Evolutionary conservation across 352 stramenopile genomes (phyloP).

Genomic region (Pythium apleroticum): DNA sequence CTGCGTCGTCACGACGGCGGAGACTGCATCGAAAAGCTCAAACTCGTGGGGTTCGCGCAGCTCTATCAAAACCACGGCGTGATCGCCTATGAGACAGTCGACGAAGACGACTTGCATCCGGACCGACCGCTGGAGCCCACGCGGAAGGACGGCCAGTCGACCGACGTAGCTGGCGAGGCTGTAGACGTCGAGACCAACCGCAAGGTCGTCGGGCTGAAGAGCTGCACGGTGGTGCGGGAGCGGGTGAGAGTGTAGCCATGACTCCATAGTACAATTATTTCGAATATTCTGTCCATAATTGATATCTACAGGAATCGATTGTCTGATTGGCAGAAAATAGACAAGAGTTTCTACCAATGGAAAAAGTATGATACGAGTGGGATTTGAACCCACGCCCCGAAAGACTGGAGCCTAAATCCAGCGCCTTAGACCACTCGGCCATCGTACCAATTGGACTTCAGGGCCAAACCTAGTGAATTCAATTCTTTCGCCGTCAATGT

Average conservation of each 20-base stretch:
- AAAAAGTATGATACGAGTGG: constrained; percentile 30
- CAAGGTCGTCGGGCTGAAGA: constrained; percentile 5
- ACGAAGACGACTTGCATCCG: constrained; percentile 42
- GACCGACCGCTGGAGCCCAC: constrained; percentile 29
- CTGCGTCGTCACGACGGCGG: constrained; percentile 33
- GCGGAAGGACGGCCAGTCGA: constrained; percentile 26
- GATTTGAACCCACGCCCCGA: constrained; percentile 31
- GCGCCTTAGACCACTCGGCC: constrained; percentile 32
- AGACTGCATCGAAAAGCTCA: constrained; percentile 17
- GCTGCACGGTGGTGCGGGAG: constrained; percentile 2
- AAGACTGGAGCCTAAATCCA: constrained; percentile 34
- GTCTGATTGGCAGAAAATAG: constrained; percentile 11
- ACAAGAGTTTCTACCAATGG: constrained; percentile 9
- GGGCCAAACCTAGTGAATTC: neutral
- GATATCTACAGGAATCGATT: too few species aligned
- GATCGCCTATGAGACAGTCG: constrained; percentile 33
- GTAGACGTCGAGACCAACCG: neutral
- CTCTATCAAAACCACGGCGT: constrained; percentile 33
- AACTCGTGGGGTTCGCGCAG: constrained; percentile 22
- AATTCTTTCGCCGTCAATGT: too few species aligned
- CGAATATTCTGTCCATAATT: too few species aligned
- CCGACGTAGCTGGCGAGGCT: constrained; percentile 8
- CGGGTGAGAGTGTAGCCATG: too few species aligned
- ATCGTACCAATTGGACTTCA: constrained; percentile 21
- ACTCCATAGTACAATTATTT: too few species aligned